phyloP scores from a whole-genome alignment of 805 yeast genomes.

The Spathaspora sp. region DNA sequence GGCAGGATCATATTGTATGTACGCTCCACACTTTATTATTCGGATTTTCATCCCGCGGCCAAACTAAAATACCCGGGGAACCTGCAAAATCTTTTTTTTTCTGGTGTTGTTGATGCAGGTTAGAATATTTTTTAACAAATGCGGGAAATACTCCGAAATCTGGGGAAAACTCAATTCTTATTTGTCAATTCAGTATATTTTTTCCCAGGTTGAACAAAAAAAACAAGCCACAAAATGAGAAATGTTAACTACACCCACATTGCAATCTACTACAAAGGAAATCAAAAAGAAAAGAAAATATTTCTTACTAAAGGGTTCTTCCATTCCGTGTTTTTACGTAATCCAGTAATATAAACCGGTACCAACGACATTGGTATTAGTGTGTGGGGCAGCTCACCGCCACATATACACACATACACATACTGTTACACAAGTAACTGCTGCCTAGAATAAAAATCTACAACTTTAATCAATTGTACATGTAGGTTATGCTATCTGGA shows the following conservation, averaged over 20 bases:
- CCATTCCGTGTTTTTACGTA: not conserved
- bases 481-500: not conserved
- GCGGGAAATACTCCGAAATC: slow-evolving; percentile 1
- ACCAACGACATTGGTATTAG: not conserved
- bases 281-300: too few species aligned
- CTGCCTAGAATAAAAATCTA: not conserved
- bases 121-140: too few species aligned
- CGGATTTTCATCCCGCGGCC: too few species aligned
- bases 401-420: not conserved
- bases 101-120: too few species aligned
- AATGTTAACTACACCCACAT: not conserved
- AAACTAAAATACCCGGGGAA: too few species aligned
- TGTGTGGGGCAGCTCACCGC: not conserved
- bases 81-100: too few species aligned
- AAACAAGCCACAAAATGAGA: not conserved
- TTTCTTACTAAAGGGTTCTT: not conserved
- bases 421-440: not conserved
- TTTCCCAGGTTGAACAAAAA: not conserved
- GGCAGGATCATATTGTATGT: too few species aligned
- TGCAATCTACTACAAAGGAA: too few species aligned
- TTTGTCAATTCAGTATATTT: not conserved
- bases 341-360: not conserved
- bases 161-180: slow-evolving; percentile 2
- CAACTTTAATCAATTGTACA: too few species aligned
- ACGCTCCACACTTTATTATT: too few species aligned